Base-by-base conservation (phyloP, 306 rosid genomes). In the Inga leiocalycina region DNA sequence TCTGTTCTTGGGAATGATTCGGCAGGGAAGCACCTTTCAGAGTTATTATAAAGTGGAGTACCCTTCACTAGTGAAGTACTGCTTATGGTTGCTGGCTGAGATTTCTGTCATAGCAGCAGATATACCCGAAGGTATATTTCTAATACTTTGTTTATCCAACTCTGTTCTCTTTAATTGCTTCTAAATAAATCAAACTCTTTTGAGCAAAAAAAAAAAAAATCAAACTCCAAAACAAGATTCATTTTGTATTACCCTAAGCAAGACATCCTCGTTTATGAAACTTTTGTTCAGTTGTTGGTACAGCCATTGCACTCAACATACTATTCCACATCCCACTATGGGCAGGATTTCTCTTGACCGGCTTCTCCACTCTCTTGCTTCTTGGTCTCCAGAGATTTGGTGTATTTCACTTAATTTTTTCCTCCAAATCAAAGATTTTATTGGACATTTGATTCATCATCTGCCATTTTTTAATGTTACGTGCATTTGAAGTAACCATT, bases 71-170 rank as follows among this genome's bases (percentile, higher is more conserved):
- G 92, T 92, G 2, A 95, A 87, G 83, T 93, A 93, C 73, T 90
- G 96, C 71, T 75, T 95, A 15, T 95, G 98, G 99, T 44, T 95
- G 86, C 84, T 93, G 27, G 98, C 98, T 0, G 98, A 95, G 88
- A 24, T 88, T 56, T 91, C 98, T 20, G 97, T 95, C 80, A 93
- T 93, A 83, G 97, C 96, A 6, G 98, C 98, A 6, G 99, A 95
- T 75, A 95, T 95, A 81, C 97, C 99, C 11, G 99, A 95, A 92
- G 98, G 98, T 76, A 71, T 43, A 68, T 43, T 37, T 6, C 44
- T 68, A 57, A 12, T 6, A 1, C 7, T 2, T 78, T 46, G 5
- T 59, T 22, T 59, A 22, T 34, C 66, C 64, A 45, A 52, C 56
- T 37, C 35, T 30, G 10, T 30, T 64, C 62, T 64, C 35, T 24